These are phyloP conservation scores for Penicillium sp. DNA, from an alignment of 2,329 filamentous ascomycete species.

Conservation along the genomic window DNA sequence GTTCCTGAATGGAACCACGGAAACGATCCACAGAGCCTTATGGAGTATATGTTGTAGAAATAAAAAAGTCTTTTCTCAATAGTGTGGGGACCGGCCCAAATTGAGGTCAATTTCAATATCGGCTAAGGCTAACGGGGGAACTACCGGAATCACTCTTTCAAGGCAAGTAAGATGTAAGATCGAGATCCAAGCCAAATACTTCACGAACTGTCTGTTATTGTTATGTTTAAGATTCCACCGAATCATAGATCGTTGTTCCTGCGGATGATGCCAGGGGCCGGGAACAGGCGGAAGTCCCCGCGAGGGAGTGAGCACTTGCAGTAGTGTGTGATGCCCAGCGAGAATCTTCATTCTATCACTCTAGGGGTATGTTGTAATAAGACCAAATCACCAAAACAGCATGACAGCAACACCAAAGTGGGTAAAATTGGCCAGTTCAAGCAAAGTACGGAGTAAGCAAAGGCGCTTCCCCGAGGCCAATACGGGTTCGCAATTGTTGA, in stretches of 20 bases:
- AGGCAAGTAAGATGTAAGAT: background rate
- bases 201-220: background rate
- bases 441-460: background rate
- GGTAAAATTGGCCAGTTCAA: background rate
- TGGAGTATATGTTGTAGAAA: background rate
- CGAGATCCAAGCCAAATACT: background rate
- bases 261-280: constrained; percentile 24
- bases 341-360: constrained; percentile 12
- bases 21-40: background rate
- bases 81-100: background rate
- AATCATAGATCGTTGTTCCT: constrained; percentile 10
- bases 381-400: background rate
- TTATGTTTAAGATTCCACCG: background rate
- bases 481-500: background rate
- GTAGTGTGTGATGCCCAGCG: constrained; percentile 6
- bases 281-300: constrained; percentile 4
- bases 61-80: background rate
- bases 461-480: background rate
- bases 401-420: background rate
- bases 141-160: background rate
- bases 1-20: constrained; percentile 7
- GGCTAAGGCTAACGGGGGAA: background rate
- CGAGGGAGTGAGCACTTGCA: constrained; percentile 4
- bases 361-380: constrained; percentile 5
- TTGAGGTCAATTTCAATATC: background rate